A percentile compares a stretch with the other conserved stretches of the same genome.
Conservation (phyloP, 495 filamentous ascomycete species). For the Podospora anserina region DNA sequence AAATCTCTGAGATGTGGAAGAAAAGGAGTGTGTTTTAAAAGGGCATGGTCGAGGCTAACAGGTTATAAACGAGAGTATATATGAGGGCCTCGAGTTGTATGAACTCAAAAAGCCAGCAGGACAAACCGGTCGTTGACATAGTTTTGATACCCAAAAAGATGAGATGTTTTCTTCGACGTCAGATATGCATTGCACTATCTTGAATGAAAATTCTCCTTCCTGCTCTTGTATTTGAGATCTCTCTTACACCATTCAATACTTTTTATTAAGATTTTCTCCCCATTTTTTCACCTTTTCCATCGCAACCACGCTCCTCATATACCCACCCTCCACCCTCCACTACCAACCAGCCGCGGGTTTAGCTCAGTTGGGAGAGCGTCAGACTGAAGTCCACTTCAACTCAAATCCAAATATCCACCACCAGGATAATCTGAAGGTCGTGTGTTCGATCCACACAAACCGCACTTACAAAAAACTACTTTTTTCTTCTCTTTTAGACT, state of each 20-base stretch:
- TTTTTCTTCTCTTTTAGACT: too few species aligned
- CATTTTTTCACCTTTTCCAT: too few species aligned
- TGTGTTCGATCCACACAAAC: conserved; percentile 30
- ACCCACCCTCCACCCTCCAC: background rate
- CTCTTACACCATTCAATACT: too few species aligned
- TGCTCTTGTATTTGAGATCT: too few species aligned
- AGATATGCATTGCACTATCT: too few species aligned
- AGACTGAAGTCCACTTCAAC: conserved; percentile 19
- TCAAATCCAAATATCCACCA: too few species aligned
- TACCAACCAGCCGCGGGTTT: conserved; percentile 19
- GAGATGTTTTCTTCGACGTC: background rate
- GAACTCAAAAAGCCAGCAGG: too few species aligned
- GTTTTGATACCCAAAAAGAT: conserved; percentile 3
- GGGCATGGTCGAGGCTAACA: too few species aligned
- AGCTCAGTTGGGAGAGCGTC: conserved; percentile 30
- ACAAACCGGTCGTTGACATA: background rate
- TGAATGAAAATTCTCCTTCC: too few species aligned
- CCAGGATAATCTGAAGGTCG: conserved; percentile 22
- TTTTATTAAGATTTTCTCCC: background rate
- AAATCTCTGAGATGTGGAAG: background rate
- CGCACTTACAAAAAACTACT: background rate
- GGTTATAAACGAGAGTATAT: background rate
- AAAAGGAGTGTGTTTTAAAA: too few species aligned
- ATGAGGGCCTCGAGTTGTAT: background rate
- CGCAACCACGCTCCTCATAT: background rate